Base-by-base conservation (phyloP, 148 eudicot genomes). In the Tetragonia tetragonoides region DNA sequence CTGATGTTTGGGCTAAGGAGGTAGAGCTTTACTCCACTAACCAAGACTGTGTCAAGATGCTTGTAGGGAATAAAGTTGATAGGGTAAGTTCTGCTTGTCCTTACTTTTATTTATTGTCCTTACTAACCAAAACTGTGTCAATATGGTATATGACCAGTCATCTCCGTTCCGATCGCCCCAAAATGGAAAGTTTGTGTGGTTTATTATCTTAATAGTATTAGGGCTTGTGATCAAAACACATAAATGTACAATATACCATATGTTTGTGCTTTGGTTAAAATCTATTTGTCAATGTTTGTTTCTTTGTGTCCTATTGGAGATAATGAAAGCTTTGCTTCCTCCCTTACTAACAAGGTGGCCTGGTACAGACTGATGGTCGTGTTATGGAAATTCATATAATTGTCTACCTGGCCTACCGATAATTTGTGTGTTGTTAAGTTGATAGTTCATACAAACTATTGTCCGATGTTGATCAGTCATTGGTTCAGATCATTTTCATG, bases 1-100 rank as follows among this genome's bases (percentile, higher is more conserved):
- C 92, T 28, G 97, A 95, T 75, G 88, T 93, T 39, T 95, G 99
- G 99, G 97, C 97, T 39, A 95, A 89, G 78, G 99, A 95, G 77
- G 86, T 93, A 66, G 97, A 93, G 53, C 94, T 95, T 38, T 91
- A 95, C 78, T 90, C 94, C 72, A 95, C 90, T 20, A 91, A 89
- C 82, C 92, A 88, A 84, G 93, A 95, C 68, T 93, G 97, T 75
- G 83, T 95, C 76, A 95, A 93, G 94, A 93, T 95, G 97, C 99
- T 95, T 62, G 96, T 95, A 42, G 99, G 97, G 64, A 95, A 95
- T 81, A 95, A 95, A 91, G 97, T 95, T 71, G 99, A 95, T 68
- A 87, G 79, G 87, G 99, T 93, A 78, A 85, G 89, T 84, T 60
- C 72, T 84, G 64, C 65, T 82, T 68, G 34, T 81, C n/a, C 21